These are phyloP conservation scores for Podaxis mareebaensis DNA, from an alignment of 768 basidiomycete species.

Conservation along the genomic window DNA sequence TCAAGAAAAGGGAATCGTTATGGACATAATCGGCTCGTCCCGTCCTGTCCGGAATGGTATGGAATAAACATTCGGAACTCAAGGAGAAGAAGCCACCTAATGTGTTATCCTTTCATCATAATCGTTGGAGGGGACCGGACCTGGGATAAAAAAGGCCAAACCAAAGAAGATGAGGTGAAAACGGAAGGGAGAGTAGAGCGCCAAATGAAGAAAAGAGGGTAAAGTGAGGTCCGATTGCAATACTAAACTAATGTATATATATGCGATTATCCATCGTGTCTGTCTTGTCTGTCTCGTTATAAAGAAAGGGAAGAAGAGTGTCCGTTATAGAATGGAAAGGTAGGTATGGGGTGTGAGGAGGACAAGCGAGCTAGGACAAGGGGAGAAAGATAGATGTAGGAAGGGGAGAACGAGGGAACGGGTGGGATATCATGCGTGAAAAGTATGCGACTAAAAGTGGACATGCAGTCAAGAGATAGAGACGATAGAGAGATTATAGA, in stretches of 20 bases:
- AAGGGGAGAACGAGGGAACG: conserved; percentile 16
- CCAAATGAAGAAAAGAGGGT: conserved; percentile 7
- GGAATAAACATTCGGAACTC: not conserved
- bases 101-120: not conserved
- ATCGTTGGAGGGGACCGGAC: not conserved
- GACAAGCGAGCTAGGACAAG: not conserved
- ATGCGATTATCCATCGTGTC: conserved; percentile 10
- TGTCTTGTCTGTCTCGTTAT: conserved; percentile 16
- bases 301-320: conserved; percentile 13
- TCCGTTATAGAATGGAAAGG: not conserved
- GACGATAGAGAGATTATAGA: conserved; percentile 9
- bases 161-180: not conserved
- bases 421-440: conserved; percentile 19
- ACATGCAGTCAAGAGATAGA: conserved; percentile 11
- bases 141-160: not conserved
- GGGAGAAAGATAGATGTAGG: not conserved
- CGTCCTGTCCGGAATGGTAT: not conserved
- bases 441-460: conserved; percentile 11
- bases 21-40: not conserved
- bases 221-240: conserved; percentile 11
- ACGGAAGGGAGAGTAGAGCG: not conserved
- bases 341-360: not conserved
- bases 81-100: not conserved
- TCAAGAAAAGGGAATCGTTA: not conserved
- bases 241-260: conserved; percentile 14